Percentiles rank a stretch among this genome's conserved stretches.
These are phyloP conservation scores for Coemansia sp. DNA, from an alignment of 192 early-diverging fungal genomes.

Conservation along the genomic window DNA sequence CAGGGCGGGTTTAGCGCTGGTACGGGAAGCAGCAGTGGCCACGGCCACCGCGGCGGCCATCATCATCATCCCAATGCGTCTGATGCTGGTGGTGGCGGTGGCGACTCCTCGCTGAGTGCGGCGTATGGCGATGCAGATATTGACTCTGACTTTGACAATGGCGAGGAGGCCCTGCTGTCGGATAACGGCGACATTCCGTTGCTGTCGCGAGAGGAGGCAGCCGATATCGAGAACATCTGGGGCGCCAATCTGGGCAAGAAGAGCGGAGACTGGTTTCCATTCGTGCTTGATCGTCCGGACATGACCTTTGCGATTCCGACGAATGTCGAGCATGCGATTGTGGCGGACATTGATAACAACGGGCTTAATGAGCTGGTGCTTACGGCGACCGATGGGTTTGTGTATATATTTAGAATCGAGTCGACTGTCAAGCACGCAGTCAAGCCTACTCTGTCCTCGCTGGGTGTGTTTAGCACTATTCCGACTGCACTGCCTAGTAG, in stretches of 20 bases:
- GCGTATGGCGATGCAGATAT: constrained; percentile 36
- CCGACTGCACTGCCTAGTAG: constrained; percentile 45
- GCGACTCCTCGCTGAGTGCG: constrained; percentile 27
- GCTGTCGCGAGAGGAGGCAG: constrained; percentile 42
- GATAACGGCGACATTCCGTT: constrained; percentile 21
- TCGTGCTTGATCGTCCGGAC: constrained; percentile 47
- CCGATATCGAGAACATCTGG: constrained; percentile 56
- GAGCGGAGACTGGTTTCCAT: constrained; percentile 58
- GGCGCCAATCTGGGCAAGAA: constrained; percentile 53
- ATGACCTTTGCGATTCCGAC: constrained; percentile 54
- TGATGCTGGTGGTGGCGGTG: constrained; percentile 19
- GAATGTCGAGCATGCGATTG: constrained; percentile 57
- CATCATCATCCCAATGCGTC: constrained; percentile 3
- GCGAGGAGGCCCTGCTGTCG: constrained; percentile 19
- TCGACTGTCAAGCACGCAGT: constrained; percentile 41
- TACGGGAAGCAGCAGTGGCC: constrained; percentile 13
- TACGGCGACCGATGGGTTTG: constrained; percentile 56
- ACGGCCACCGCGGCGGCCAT: constrained; percentile 2
- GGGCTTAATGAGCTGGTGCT: constrained; percentile 59
- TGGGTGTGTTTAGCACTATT: constrained; percentile 44
- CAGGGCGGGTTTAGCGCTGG: constrained; percentile 29
- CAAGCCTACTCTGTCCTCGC: constrained; percentile 36
- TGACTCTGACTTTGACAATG: constrained; percentile 37
- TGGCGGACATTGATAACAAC: constrained; percentile 54
- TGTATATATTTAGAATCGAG: constrained; percentile 56